Evolutionary conservation across 805 yeast genomes (phyloP), one percentile per base, ranked within the genome.

Genomic region (Candida nemodendra): DNA sequence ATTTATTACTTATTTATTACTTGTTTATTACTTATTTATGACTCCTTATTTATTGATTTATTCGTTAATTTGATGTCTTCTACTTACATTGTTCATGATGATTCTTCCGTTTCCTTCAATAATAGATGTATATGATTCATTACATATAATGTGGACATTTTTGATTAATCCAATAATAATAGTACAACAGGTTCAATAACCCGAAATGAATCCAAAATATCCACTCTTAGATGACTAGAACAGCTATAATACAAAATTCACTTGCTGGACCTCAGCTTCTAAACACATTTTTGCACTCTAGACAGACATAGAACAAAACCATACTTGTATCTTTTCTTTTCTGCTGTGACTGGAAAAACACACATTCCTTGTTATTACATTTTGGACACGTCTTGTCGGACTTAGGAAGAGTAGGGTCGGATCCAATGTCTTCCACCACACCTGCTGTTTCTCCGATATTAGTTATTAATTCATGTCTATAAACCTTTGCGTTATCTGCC

Each of bases 371-470:
- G 43, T 84, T 83, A 51, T 77, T 81, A 65, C 99, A 93, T 38
- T 75, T 72, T 3, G 97, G 96, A 63, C 99, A 93, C 53, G 85
- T 90, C 57, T 86, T 86, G 61, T 91, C 93, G 2, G 96, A 84
- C 48, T 97, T 74, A 38, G 99, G 99, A 57, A 93, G 79, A 2
- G 99, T 93, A n/a, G 98, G 98, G 64, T 93, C 99, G 17, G 82
- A 72, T 1, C 96, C 97, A 49, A 93, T 85, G 62, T 91, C 98
- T 59, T 86, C 90, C 27, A 93, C 95, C 37, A 86, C 95, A 53
- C 98, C 98, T 1, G 98, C 98, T 2, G 96, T 91, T 59, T 87
- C 97, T 57, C 86, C 96, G 48, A 91, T 87, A 54, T 85, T 84
- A 11, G 97, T 79, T 49, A 88, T 84, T 65, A 91, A 74, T 66